Conservation (phyloP, 805 yeast species). For the Kazachstania africana region DNA sequence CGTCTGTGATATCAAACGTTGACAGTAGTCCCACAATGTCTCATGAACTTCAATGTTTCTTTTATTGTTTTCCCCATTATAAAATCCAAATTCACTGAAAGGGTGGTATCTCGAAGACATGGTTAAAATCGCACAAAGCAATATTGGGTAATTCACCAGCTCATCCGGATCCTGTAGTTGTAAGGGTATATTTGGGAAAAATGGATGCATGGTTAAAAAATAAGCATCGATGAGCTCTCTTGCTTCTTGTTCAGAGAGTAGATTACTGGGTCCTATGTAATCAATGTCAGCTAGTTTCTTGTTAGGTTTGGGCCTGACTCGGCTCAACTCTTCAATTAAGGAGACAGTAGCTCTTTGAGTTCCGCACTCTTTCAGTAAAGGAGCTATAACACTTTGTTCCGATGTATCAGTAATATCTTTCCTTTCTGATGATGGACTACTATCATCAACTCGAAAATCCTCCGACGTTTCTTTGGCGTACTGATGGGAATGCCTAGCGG, state of each 20-base stretch:
- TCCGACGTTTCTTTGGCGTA: not conserved
- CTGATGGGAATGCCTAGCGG: not conserved
- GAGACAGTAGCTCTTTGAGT: conserved; percentile 19
- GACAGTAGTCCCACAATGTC: conserved; percentile 75
- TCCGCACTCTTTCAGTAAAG: conserved; percentile 17
- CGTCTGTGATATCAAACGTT: conserved; percentile 66
- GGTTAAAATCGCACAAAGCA: conserved; percentile 70
- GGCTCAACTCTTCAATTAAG: conserved; percentile 23
- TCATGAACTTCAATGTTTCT: conserved; percentile 57
- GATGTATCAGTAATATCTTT: conserved; percentile 3
- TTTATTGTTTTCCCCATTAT: conserved; percentile 26
- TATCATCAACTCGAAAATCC: not conserved
- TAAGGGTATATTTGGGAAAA: conserved; percentile 74
- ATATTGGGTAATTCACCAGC: conserved; percentile 67
- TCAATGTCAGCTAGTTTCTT: conserved; percentile 45
- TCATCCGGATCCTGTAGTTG: conserved; percentile 56
- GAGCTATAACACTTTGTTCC: conserved; percentile 14
- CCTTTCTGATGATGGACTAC: not conserved
- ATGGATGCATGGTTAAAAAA: conserved; percentile 76
- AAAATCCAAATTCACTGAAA: conserved; percentile 31
- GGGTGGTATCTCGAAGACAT: conserved; percentile 69
- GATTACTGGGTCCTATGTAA: conserved; percentile 39
- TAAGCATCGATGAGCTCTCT: conserved; percentile 45
- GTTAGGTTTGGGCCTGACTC: conserved; percentile 24
- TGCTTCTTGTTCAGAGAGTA: conserved; percentile 56